A percentile compares a stretch with the other conserved stretches of the same genome.
Evolutionary conservation across 2,329 filamentous ascomycete genomes (phyloP).

Genomic region (Fusarium brevicatenulatum): DNA sequence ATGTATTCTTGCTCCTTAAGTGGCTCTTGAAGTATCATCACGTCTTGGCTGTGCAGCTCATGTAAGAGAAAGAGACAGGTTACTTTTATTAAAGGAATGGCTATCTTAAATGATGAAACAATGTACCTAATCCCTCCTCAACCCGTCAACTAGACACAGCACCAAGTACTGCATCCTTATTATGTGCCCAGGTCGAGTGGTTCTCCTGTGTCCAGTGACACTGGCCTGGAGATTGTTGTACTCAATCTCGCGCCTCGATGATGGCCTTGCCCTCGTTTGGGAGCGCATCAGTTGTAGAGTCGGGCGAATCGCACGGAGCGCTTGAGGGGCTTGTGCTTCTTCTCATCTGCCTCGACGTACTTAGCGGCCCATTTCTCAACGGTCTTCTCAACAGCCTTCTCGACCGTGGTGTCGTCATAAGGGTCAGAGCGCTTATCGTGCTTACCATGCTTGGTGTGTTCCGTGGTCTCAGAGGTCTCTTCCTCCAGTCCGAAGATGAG

Average conservation of each 20-base stretch:
- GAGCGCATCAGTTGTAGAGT: constrained; percentile 33
- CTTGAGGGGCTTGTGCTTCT: not conserved
- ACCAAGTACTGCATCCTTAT: not conserved
- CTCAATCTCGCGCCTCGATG: not conserved
- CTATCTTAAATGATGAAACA: constrained; percentile 32
- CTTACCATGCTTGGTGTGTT: not conserved
- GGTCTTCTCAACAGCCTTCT: constrained; percentile 25
- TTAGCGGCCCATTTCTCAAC: constrained; percentile 12
- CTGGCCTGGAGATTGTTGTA: not conserved
- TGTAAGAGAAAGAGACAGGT: constrained; percentile 22
- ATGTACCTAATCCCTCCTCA: constrained; percentile 28
- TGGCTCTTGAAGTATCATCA: not conserved
- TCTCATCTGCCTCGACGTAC: constrained; percentile 8
- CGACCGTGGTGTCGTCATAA: constrained; percentile 22
- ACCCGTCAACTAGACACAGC: not conserved
- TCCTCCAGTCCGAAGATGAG: constrained; percentile 13
- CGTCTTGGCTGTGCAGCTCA: not conserved
- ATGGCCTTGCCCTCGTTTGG: constrained; percentile 12
- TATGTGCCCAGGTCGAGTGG: not conserved
- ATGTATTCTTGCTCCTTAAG: too few species aligned
- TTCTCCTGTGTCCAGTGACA: not conserved
- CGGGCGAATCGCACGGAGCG: constrained; percentile 22
- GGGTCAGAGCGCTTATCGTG: constrained; percentile 2
- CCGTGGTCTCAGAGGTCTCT: not conserved
- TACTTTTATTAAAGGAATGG: constrained; percentile 34